phyloP scores from a whole-genome alignment of 495 filamentous ascomycete genomes.

The Chaetomium cochliodes region DNA sequence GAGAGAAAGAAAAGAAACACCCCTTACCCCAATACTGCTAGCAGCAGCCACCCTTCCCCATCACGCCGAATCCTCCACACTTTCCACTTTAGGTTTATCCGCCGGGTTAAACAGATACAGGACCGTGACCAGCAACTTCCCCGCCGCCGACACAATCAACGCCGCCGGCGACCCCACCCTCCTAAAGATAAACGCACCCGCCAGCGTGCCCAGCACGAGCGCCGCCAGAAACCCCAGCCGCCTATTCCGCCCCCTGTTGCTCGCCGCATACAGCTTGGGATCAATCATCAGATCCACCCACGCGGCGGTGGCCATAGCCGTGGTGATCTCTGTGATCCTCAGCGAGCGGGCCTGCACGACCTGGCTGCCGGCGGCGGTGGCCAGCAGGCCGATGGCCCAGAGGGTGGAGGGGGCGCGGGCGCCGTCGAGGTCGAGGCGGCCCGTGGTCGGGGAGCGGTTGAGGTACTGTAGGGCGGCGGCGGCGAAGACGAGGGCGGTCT shows the following conservation, averaged over 20 bases:
- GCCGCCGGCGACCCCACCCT: conserved; percentile 44
- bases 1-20: no score
- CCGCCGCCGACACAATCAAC: conserved; percentile 43
- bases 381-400: conserved; percentile 51
- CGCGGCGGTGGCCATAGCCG: conserved; percentile 66
- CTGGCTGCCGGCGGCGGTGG: conserved; percentile 57
- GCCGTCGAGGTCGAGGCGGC: conserved; percentile 32
- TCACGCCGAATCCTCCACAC: conserved; percentile 29
- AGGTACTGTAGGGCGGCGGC: conserved; percentile 51
- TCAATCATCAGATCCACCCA: conserved; percentile 63
- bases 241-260: conserved; percentile 54
- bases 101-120: conserved; percentile 47
- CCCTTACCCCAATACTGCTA: no score
- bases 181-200: conserved; percentile 51
- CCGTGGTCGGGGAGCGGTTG: conserved; percentile 23
- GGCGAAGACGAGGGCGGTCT: conserved; percentile 54
- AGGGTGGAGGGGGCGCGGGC: conserved; percentile 33
- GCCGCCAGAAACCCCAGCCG: conserved; percentile 51
- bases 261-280: conserved; percentile 39
- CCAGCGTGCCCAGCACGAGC: conserved; percentile 53
- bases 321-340: conserved; percentile 60
- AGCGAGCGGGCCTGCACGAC: conserved; percentile 57
- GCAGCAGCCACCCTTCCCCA: no score
- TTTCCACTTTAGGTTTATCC: conserved; percentile 32
- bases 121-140: conserved; percentile 46